Conservation (phyloP, 495 filamentous ascomycete species). For the Neurospora discreta region DNA sequence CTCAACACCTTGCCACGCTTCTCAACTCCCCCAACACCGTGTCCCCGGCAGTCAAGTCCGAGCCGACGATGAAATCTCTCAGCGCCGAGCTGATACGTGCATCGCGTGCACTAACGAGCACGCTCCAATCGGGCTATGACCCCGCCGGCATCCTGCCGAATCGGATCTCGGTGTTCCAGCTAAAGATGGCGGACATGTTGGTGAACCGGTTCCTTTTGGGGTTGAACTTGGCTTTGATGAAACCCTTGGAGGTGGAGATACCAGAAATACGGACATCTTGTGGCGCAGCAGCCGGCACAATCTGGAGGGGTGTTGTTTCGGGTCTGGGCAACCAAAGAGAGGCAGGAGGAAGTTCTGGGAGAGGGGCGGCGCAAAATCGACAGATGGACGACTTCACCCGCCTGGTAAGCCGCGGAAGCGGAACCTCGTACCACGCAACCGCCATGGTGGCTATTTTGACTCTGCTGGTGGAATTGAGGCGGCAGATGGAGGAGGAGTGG, state of each 20-base stretch:
- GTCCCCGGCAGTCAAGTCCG: slow-evolving; percentile 25
- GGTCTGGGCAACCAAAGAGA: background rate
- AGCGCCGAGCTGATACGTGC: slow-evolving; percentile 21
- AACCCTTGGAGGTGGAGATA: background rate
- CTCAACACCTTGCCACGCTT: slow-evolving; percentile 24
- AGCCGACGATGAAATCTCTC: background rate
- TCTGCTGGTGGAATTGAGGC: slow-evolving; percentile 39
- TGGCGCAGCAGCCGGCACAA: background rate
- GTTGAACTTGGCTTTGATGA: slow-evolving; percentile 17
- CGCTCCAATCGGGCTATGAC: slow-evolving; percentile 23
- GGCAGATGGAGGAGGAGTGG: slow-evolving; percentile 40
- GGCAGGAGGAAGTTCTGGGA: background rate
- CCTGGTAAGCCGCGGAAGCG: slow-evolving; percentile 33
- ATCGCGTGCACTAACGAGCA: slow-evolving; percentile 20
- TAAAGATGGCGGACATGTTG: slow-evolving; percentile 27
- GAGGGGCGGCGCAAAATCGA: background rate
- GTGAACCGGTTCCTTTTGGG: slow-evolving; percentile 47
- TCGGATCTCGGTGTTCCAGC: slow-evolving; percentile 25
- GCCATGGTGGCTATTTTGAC: slow-evolving; percentile 31
- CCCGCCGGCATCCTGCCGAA: slow-evolving; percentile 22
- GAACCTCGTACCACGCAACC: slow-evolving; percentile 33
- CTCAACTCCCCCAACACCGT: slow-evolving; percentile 20
- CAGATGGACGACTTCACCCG: slow-evolving; percentile 29
- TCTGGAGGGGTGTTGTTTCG: background rate
- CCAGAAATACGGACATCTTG: background rate